These are phyloP conservation scores for Afroboletus lepidellus DNA, from an alignment of 1,284 basidiomycete genomes.

Conservation along the genomic window DNA sequence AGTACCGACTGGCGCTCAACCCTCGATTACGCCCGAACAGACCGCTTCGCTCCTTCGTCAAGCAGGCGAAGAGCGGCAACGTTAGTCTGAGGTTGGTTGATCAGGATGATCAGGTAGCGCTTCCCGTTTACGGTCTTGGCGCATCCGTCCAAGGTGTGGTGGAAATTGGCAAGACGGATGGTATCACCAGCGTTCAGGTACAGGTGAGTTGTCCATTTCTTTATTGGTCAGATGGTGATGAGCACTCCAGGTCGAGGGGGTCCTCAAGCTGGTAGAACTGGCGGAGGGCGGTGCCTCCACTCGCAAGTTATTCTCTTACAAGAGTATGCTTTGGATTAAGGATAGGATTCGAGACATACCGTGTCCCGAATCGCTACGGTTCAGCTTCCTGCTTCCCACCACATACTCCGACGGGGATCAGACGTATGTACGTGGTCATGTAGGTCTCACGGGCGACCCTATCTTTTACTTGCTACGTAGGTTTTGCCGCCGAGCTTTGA, in stretches of 20 bases:
- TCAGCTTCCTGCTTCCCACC: slow-evolving; percentile 54
- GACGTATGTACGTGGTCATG: slow-evolving; percentile 50
- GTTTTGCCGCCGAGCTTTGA: slow-evolving; percentile 63
- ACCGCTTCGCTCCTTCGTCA: slow-evolving; percentile 52
- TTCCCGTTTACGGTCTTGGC: slow-evolving; percentile 59
- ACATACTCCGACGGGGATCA: slow-evolving; percentile 55
- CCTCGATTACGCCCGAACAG: slow-evolving; percentile 41
- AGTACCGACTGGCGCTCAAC: slow-evolving; percentile 53
- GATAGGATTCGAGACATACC: slow-evolving; percentile 37
- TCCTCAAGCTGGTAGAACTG: slow-evolving; percentile 57
- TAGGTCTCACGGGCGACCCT: slow-evolving; percentile 1
- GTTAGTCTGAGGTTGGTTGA: slow-evolving; percentile 49
- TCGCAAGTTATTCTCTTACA: slow-evolving; percentile 51
- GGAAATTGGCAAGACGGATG: slow-evolving; percentile 54
- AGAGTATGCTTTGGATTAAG: slow-evolving; percentile 56
- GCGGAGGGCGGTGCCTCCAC: slow-evolving; percentile 60
- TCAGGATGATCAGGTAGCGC: slow-evolving; percentile 46
- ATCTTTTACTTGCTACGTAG: slow-evolving; percentile 32
- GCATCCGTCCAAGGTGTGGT: slow-evolving; percentile 56
- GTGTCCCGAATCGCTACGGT: slow-evolving; percentile 54
- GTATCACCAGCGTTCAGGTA: slow-evolving; percentile 58
- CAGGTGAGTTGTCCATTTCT: slow-evolving; percentile 41
- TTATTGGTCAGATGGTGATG: slow-evolving; percentile 14
- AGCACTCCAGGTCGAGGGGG: slow-evolving; percentile 55
- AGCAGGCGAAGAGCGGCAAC: slow-evolving; percentile 56